Conservation (phyloP, 345 rosid genomes). For the Rhizophora mangle region DNA sequence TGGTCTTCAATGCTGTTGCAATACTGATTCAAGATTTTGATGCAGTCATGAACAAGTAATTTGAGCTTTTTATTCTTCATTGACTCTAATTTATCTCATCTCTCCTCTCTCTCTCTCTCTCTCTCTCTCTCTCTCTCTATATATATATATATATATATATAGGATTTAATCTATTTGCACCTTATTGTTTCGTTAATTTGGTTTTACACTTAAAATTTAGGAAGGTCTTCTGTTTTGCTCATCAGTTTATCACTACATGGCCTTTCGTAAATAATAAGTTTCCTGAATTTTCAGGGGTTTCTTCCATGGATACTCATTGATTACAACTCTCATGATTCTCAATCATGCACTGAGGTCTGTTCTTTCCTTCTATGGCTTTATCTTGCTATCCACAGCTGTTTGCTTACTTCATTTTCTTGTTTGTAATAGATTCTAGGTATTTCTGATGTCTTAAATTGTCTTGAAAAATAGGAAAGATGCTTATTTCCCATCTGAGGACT, state of each 20-base stretch:
- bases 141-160: no score
- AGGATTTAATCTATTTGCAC: background rate
- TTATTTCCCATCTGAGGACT: background rate
- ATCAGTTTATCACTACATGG: background rate
- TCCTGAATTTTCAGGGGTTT: conserved; percentile 61
- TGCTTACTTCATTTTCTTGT: conserved; percentile 19
- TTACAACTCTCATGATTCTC: conserved; percentile 85
- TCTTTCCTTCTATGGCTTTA: conserved; percentile 15
- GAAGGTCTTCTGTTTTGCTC: background rate
- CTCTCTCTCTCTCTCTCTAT: background rate
- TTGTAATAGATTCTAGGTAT: background rate
- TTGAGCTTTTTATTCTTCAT: conserved; percentile 11
- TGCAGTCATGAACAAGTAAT: conserved; percentile 82
- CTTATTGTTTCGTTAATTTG: background rate
- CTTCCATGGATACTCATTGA: conserved; percentile 88
- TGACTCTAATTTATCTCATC: background rate
- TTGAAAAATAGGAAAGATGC: background rate
- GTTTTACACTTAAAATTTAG: background rate
- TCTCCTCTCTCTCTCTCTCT: background rate
- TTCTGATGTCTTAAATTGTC: background rate
- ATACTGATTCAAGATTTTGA: conserved; percentile 88
- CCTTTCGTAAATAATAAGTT: no score
- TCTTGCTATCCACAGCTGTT: conserved; percentile 7
- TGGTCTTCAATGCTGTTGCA: conserved; percentile 90
- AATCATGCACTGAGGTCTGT: conserved; percentile 92